Base-by-base conservation (phyloP, 2,329 filamentous ascomycete species). In the Neodidymelliopsis sp. region DNA sequence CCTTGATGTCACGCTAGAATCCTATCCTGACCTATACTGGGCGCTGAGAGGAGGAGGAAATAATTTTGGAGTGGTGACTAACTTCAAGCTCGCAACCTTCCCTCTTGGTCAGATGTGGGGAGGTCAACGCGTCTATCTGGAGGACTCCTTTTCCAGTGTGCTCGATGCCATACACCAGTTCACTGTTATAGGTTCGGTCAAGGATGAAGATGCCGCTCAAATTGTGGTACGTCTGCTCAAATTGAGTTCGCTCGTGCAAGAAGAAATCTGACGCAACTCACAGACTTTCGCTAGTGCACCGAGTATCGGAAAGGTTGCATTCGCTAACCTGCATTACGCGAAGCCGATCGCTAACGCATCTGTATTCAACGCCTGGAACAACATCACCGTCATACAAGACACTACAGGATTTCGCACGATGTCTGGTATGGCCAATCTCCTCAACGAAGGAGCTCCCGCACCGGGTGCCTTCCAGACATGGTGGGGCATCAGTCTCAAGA, bases 1-100 rank as follows among this genome's bases (percentile, higher is more conserved):
- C 4, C 30, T 62, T 15, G 43, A 34, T 5, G 55, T 47, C 6
- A 51, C 38, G 10, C 18, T 45, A 5, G 50, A 41, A 1, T 27
- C 66, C 16, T 74, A 76, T 40, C 41, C 49, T 3, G 75, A 78
- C 35, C 68, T 75, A 4, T 75, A 70, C 54, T 64, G 59, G 51
- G 70, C 69, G 0, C 44, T 73, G 8, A 63, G 69, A 41, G 70
- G 71, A 9, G 66, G 64, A 13, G 62, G 63, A 1, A 62, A 59
- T 37, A 66, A 68, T 9, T 67, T 67, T 33, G 76, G 66, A 2
- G 56, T 69, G 7, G 62, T 69, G 10, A 68, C 62, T 9, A 58
- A 57, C 10, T 66, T 67, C 50, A 57, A 62, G n/a, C 46, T 61
- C 4, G 22, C 43, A 6, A 35, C 60, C 8, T 60, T 59, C 16